Evolutionary conservation across 306 rosid genomes (phyloP).

Genomic region (Boehmeria nivea): DNA sequence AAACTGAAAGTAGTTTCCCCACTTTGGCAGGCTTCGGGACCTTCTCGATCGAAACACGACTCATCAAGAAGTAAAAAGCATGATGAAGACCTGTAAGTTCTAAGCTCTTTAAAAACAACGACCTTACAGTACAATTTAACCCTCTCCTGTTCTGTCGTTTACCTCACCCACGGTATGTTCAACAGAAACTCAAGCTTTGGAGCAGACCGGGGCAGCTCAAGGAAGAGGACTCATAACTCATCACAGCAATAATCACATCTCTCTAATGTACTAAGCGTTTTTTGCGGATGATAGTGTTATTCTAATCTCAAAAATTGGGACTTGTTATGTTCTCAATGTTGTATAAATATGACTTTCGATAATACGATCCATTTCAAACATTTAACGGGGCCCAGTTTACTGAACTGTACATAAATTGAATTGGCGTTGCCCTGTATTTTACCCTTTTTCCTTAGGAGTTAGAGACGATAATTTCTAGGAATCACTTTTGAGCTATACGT

Average conservation of each 20-base stretch:
- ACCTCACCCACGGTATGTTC: background rate
- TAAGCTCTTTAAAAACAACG: background rate
- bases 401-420: conserved; percentile 29
- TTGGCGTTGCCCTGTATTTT: conserved; percentile 10
- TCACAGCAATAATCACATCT: conserved; percentile 20
- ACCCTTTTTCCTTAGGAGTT: background rate
- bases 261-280: background rate
- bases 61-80: conserved; percentile 31
- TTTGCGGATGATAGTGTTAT: conserved; percentile 4
- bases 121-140: too few relatives aligned
- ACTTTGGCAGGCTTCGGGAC: conserved; percentile 28
- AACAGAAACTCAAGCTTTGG: conserved; percentile 19
- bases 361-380: too few relatives aligned
- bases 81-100: conserved; percentile 28
- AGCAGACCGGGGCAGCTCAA: conserved; percentile 13
- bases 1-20: background rate
- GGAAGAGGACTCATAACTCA: conserved; percentile 30
- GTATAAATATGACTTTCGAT: conserved; percentile 21
- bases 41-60: conserved; percentile 18
- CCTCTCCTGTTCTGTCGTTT: too few relatives aligned
- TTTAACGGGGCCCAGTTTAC: conserved; percentile 7
- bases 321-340: conserved; percentile 5
- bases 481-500: background rate
- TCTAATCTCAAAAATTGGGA: conserved; percentile 7
- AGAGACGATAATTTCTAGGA: background rate